These are phyloP conservation scores for Colletotrichum incanum DNA, from an alignment of 2,329 filamentous ascomycete genomes.

Conservation along the genomic window DNA sequence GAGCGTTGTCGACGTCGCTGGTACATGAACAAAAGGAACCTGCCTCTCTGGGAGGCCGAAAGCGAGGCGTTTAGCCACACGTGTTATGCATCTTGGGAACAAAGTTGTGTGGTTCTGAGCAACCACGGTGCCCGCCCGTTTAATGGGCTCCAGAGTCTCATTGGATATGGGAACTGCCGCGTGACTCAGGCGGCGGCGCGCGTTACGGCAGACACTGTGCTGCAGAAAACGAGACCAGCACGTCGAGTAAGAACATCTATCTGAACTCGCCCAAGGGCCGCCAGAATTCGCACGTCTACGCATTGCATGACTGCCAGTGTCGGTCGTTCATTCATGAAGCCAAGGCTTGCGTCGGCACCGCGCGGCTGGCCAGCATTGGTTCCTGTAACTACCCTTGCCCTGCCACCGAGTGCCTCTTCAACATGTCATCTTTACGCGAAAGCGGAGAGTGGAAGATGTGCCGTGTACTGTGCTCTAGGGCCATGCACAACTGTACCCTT, in stretches of 20 bases:
- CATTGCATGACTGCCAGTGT: neutral
- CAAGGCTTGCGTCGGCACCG: constrained; percentile 13
- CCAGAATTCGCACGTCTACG: neutral
- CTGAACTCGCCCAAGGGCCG: constrained; percentile 6
- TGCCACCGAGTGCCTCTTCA: neutral
- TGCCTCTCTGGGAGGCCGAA: neutral
- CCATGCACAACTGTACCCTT: constrained; percentile 3
- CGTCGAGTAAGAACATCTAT: neutral
- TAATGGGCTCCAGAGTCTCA: constrained; percentile 18
- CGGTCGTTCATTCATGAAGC: constrained; percentile 10
- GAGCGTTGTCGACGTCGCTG: neutral
- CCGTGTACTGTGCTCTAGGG: neutral
- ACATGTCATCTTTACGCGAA: constrained; percentile 14
- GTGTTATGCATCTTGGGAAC: neutral
- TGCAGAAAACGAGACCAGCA: too few species aligned
- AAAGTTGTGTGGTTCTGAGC: neutral
- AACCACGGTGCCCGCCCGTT: constrained; percentile 26
- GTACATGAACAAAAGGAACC: neutral
- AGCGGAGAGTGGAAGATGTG: constrained; percentile 18
- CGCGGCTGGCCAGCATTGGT: constrained; percentile 17
- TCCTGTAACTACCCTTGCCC: constrained; percentile 7
- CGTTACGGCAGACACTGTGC: neutral
- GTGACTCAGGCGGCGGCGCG: constrained; percentile 33
- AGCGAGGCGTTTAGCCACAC: constrained; percentile 11
- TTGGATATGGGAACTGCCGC: constrained; percentile 22